A percentile compares a stretch with the other conserved stretches of the same genome.
phyloP scores from a whole-genome alignment of 495 filamentous ascomycete species.

The Hyaloscypha finlandica region DNA sequence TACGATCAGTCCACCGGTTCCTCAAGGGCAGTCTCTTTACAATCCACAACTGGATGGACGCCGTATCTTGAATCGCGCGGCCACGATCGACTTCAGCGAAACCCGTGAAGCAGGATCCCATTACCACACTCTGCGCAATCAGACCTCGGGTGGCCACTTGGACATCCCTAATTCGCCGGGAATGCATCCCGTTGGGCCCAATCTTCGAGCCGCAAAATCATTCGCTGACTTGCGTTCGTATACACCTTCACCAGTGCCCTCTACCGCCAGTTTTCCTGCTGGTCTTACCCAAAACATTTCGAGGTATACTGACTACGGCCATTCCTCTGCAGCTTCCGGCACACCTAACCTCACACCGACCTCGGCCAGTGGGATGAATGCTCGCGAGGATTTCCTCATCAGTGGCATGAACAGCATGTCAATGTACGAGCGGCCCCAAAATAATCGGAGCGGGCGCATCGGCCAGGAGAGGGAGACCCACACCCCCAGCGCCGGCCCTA shows the following conservation, averaged over 20 bases:
- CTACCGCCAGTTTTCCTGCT: constrained; percentile 83
- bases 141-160: constrained; percentile 68
- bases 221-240: constrained; percentile 94
- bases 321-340: constrained; percentile 55
- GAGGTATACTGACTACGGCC: constrained; percentile 57
- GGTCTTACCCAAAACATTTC: constrained; percentile 64
- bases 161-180: constrained; percentile 82
- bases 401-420: constrained; percentile 43
- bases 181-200: constrained; percentile 54
- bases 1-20: constrained; percentile 64
- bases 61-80: constrained; percentile 85
- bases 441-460: constrained; percentile 43
- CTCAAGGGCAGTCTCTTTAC: constrained; percentile 51
- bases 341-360: constrained; percentile 76
- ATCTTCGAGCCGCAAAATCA: constrained; percentile 93
- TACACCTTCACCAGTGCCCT: constrained; percentile 90
- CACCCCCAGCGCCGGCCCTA: constrained; percentile 61
- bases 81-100: constrained; percentile 98
- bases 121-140: constrained; percentile 74
- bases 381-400: constrained; percentile 56
- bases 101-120: constrained; percentile 66
- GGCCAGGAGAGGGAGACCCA: constrained; percentile 42
- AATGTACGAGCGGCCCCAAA: constrained; percentile 63
- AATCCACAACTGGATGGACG: constrained; percentile 63
- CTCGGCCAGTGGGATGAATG: constrained; percentile 57